Conservation (phyloP, 305 asterid species). For the Fraxinus sp. region DNA sequence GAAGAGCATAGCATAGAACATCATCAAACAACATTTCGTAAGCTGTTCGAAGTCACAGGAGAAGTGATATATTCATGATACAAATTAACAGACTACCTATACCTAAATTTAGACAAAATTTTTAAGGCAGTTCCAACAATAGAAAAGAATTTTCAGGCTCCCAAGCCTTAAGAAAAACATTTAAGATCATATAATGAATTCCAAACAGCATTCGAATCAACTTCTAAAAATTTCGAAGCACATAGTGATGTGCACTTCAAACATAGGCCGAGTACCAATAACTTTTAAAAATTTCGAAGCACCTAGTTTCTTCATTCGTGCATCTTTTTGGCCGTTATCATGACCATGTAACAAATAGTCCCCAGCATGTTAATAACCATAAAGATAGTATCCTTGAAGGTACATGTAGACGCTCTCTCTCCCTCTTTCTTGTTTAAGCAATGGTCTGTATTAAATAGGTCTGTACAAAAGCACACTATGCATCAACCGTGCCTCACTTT, state of each 20-base stretch:
- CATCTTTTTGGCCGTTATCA: not conserved
- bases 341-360: not conserved
- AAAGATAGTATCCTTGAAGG: conserved; percentile 4
- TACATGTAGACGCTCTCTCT: not conserved
- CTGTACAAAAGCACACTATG: not conserved
- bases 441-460: not conserved
- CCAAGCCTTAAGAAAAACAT: not conserved
- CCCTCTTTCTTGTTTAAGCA: not conserved
- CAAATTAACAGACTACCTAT: not conserved
- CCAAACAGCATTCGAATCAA: too few relatives aligned
- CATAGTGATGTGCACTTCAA: too few relatives aligned
- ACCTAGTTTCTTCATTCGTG: not conserved
- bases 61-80: conserved; percentile 1
- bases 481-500: conserved; percentile 11
- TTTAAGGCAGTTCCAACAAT: not conserved
- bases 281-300: too few relatives aligned
- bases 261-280: too few relatives aligned
- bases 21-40: not conserved
- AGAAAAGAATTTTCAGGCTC: not conserved
- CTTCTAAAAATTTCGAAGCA: too few relatives aligned
- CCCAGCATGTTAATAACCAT: not conserved
- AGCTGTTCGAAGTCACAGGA: not conserved
- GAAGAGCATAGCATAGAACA: not conserved
- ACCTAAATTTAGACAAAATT: not conserved
- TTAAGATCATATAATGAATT: not conserved